phyloP scores from a whole-genome alignment of 148 eudicot species.

The Oxyria digyna region DNA sequence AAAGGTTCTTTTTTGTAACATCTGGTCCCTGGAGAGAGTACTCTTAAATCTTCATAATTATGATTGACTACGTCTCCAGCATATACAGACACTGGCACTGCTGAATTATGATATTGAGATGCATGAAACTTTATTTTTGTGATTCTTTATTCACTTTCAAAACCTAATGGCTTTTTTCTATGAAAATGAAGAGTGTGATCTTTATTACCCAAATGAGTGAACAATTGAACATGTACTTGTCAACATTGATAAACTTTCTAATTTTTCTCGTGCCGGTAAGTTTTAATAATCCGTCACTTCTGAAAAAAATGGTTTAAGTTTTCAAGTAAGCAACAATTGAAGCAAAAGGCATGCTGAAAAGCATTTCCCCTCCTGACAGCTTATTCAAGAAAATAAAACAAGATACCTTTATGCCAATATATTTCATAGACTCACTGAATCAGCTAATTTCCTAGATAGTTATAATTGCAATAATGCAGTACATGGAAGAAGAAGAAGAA shows the following conservation, averaged over 20 bases:
- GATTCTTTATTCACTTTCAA: background rate
- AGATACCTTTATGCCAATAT: background rate
- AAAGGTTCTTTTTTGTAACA: background rate
- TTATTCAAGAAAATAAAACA: background rate
- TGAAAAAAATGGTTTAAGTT: no score
- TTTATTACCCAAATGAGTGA: background rate
- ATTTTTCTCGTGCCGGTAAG: background rate
- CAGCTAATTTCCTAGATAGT: background rate
- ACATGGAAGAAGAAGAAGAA: background rate
- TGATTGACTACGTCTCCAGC: background rate
- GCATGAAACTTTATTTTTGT: background rate
- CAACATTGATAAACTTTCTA: background rate
- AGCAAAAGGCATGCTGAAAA: background rate
- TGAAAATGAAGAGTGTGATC: background rate
- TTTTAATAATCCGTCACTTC: background rate
- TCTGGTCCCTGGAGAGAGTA: background rate
- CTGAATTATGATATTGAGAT: background rate
- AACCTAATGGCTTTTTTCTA: background rate
- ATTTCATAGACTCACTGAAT: background rate
- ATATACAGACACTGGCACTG: background rate
- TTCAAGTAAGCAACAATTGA: background rate
- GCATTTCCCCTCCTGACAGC: background rate
- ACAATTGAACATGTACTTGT: background rate
- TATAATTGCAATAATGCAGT: background rate
- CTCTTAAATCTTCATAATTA: background rate